Percentiles rank a stretch among this genome's conserved stretches.
phyloP scores from a whole-genome alignment of 2,329 filamentous ascomycete genomes.

The Biscogniauxia mediterranea region DNA sequence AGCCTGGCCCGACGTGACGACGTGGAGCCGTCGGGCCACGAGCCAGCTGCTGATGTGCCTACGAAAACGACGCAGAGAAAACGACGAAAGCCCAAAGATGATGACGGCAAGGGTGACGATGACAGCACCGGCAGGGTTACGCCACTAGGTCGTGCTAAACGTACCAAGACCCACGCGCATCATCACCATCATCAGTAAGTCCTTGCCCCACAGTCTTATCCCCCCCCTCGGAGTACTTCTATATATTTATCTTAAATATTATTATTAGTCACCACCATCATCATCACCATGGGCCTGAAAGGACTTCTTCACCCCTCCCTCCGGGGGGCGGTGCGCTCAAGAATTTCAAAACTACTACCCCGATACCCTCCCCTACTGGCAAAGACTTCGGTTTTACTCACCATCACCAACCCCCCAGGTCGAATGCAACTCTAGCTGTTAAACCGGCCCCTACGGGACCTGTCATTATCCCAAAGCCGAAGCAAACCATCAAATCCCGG shows the following conservation, averaged over 20 bases:
- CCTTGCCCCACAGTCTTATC: slow-evolving; percentile 2
- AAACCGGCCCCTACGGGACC: slow-evolving; percentile 35
- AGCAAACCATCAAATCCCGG: slow-evolving; percentile 65
- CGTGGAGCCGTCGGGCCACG: slow-evolving; percentile 43
- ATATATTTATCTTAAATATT: slow-evolving; percentile 23
- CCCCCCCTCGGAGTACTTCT: slow-evolving; percentile 5
- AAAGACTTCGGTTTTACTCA: slow-evolving; percentile 42
- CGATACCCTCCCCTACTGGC: slow-evolving; percentile 45
- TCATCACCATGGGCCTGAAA: slow-evolving; percentile 54
- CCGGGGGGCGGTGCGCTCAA: slow-evolving; percentile 47
- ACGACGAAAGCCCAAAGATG: slow-evolving; percentile 73
- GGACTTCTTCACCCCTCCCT: slow-evolving; percentile 42
- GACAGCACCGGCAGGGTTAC: slow-evolving; percentile 61
- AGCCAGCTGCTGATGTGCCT: slow-evolving; percentile 41
- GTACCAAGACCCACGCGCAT: slow-evolving; percentile 62
- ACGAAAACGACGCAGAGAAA: slow-evolving; percentile 51
- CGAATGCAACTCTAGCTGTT: slow-evolving; percentile 33
- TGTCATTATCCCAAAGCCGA: slow-evolving; percentile 55
- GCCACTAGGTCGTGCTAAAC: slow-evolving; percentile 59
- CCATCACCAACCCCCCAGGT: slow-evolving; percentile 50
- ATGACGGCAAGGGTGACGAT: slow-evolving; percentile 67
- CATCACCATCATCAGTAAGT: slow-evolving; percentile 69
- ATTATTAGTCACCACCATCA: slow-evolving; percentile 44
- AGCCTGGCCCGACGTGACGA: slow-evolving; percentile 54
- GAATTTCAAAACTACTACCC: slow-evolving; percentile 45